Percentiles rank a stretch among this genome's conserved stretches.
Evolutionary conservation across 2,329 filamentous ascomycete species (phyloP).

Genomic region (Talaromyces sp.): DNA sequence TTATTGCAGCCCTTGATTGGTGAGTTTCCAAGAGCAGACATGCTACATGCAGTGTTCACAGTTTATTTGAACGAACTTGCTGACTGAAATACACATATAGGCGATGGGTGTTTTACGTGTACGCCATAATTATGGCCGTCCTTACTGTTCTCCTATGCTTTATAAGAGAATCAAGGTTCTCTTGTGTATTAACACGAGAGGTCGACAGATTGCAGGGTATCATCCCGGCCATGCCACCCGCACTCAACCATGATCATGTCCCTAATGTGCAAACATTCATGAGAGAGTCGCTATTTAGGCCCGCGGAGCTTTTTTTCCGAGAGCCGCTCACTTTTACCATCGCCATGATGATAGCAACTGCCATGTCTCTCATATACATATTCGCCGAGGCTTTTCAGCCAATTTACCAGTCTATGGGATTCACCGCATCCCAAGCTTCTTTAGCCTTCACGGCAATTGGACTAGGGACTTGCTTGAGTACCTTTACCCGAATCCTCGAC

Average conservation of each 20-base stretch:
- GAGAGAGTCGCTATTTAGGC: constrained; percentile 42
- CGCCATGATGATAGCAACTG: constrained; percentile 45
- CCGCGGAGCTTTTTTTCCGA: constrained; percentile 45
- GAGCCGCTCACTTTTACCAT: constrained; percentile 51
- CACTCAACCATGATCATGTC: constrained; percentile 42
- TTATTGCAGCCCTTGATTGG: constrained; percentile 41
- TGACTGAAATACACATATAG: constrained; percentile 22
- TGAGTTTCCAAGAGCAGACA: too few species aligned
- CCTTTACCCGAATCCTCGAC: constrained; percentile 50
- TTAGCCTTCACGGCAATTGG: constrained; percentile 47
- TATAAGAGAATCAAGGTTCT: constrained; percentile 49
- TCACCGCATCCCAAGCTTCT: constrained; percentile 37
- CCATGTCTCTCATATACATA: constrained; percentile 52
- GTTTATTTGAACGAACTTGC: constrained; percentile 26
- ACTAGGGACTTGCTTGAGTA: constrained; percentile 45
- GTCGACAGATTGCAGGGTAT: constrained; percentile 31
- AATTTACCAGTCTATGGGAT: constrained; percentile 44
- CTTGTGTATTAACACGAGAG: constrained; percentile 40
- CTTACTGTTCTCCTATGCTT: constrained; percentile 36
- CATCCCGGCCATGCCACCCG: constrained; percentile 25
- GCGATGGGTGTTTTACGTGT: constrained; percentile 50
- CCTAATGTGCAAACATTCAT: constrained; percentile 41
- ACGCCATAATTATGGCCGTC: constrained; percentile 39
- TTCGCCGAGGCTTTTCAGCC: constrained; percentile 49
- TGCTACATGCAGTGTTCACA: background rate